Percentiles rank a stretch among this genome's conserved stretches.
phyloP scores from a whole-genome alignment of 1,284 basidiomycete species.

The Ceratorhiza oryzae-sativae region DNA sequence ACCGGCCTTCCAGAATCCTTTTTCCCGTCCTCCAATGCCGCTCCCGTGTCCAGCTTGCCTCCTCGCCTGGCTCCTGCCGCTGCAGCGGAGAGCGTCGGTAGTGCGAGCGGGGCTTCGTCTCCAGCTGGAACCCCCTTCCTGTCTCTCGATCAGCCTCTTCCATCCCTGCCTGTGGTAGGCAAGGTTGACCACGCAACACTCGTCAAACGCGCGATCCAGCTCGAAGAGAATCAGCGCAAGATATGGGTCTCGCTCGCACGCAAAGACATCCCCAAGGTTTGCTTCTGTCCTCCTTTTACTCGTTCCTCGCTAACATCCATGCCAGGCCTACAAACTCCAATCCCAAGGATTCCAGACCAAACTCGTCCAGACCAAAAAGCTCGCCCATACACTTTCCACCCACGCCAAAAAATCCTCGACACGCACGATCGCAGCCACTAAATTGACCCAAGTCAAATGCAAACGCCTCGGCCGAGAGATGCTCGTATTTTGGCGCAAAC shows the following conservation, averaged over 20 bases:
- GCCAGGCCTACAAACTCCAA: conserved; percentile 82
- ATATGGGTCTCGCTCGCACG: conserved; percentile 86
- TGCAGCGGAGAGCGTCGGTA: conserved; percentile 10
- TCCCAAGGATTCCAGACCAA: conserved; percentile 68
- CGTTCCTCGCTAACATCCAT: conserved; percentile 40
- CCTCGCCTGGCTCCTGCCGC: neutral
- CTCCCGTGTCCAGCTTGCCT: conserved; percentile 5
- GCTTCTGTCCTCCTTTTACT: neutral
- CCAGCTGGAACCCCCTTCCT: conserved; percentile 29
- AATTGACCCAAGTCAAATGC: conserved; percentile 87
- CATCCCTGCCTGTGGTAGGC: conserved; percentile 16
- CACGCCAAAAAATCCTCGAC: conserved; percentile 83
- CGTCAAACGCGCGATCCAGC: conserved; percentile 69
- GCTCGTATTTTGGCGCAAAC: conserved; percentile 97
- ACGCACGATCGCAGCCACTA: conserved; percentile 82
- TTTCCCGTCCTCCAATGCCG: neutral
- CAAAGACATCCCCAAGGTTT: conserved; percentile 81
- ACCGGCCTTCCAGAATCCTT: conserved; percentile 26
- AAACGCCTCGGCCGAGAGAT: conserved; percentile 93
- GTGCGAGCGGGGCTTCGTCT: conserved; percentile 16
- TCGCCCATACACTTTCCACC: conserved; percentile 77
- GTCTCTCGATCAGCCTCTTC: conserved; percentile 13
- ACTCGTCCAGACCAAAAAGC: conserved; percentile 74
- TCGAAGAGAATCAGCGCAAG: conserved; percentile 85
- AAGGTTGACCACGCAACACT: conserved; percentile 36